phyloP scores from a whole-genome alignment of 1,284 basidiomycete species.

The Singerocomus rubriflavus region DNA sequence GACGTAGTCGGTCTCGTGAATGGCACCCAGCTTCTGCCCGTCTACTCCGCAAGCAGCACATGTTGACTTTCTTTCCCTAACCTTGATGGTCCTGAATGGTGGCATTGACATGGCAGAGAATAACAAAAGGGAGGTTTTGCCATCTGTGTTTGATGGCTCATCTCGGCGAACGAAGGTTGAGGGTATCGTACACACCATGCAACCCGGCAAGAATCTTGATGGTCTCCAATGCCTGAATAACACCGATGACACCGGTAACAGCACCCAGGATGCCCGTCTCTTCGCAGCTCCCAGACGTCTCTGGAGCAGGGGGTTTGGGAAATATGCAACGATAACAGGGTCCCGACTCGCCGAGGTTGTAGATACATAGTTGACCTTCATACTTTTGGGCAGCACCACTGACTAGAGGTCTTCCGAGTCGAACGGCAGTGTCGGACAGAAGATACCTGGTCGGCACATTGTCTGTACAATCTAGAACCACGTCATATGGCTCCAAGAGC shows the following conservation, averaged over 20 bases:
- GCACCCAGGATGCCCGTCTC: slow-evolving; percentile 90
- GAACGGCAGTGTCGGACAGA: slow-evolving; percentile 86
- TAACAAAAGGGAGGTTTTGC: slow-evolving; percentile 61
- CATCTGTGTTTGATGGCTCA: slow-evolving; percentile 39
- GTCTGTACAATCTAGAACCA: slow-evolving; percentile 95
- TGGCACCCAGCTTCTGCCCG: slow-evolving; percentile 40
- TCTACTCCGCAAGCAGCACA: slow-evolving; percentile 63
- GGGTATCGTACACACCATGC: slow-evolving; percentile 51
- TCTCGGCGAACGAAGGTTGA: slow-evolving; percentile 3
- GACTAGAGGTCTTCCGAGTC: slow-evolving; percentile 75
- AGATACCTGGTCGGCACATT: slow-evolving; percentile 92
- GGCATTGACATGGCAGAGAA: slow-evolving; percentile 69
- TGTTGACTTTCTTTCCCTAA: slow-evolving; percentile 62
- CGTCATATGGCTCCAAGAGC: slow-evolving; percentile 63
- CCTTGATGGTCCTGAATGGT: slow-evolving; percentile 80
- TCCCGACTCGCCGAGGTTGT: slow-evolving; percentile 64
- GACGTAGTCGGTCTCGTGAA: slow-evolving; percentile 67
- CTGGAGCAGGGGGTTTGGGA: slow-evolving; percentile 67
- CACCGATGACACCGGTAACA: slow-evolving; percentile 90
- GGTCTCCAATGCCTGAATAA: slow-evolving; percentile 87
- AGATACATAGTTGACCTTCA: slow-evolving; percentile 88
- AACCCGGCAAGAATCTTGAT: slow-evolving; percentile 78
- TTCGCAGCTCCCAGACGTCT: slow-evolving; percentile 75
- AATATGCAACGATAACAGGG: slow-evolving; percentile 97
- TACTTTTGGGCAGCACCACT: slow-evolving; percentile 91